Evolutionary conservation across 2,329 filamentous ascomycete genomes (phyloP).

Genomic region (Colletotrichum sp.): DNA sequence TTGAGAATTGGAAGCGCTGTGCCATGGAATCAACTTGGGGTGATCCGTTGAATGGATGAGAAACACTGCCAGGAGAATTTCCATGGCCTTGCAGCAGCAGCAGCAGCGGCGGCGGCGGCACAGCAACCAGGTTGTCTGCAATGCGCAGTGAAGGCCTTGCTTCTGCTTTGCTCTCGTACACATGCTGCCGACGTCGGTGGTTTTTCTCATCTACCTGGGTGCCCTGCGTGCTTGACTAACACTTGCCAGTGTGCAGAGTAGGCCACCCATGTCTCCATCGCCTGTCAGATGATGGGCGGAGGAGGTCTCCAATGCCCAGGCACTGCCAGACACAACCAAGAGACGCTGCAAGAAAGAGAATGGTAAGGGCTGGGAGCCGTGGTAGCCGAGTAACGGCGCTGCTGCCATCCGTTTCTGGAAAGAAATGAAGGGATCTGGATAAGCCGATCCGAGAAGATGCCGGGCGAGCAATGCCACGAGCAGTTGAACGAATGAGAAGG

Average conservation of each 20-base stretch:
- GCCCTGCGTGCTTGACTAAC: background rate
- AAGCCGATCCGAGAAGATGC: slow-evolving; percentile 1
- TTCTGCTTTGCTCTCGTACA: background rate
- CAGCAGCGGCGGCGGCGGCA: background rate
- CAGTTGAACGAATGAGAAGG: background rate
- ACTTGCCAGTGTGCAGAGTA: background rate
- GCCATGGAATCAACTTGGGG: background rate
- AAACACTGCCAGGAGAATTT: background rate
- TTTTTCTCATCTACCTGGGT: background rate
- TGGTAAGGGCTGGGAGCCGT: background rate
- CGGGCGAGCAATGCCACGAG: background rate
- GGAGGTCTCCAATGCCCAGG: background rate
- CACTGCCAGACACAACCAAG: background rate
- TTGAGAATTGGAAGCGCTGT: background rate
- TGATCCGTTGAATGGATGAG: background rate
- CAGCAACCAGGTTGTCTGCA: background rate
- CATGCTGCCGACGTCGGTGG: slow-evolving; percentile 1
- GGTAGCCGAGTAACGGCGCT: background rate
- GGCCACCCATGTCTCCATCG: background rate
- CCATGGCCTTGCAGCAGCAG: background rate
- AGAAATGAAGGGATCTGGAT: slow-evolving; percentile 12
- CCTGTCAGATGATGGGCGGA: background rate
- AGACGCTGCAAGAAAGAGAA: background rate
- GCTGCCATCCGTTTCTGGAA: background rate
- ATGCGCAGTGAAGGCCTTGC: background rate